phyloP scores from a whole-genome alignment of 352 stramenopile species.

The Globisporangium middletonii region DNA sequence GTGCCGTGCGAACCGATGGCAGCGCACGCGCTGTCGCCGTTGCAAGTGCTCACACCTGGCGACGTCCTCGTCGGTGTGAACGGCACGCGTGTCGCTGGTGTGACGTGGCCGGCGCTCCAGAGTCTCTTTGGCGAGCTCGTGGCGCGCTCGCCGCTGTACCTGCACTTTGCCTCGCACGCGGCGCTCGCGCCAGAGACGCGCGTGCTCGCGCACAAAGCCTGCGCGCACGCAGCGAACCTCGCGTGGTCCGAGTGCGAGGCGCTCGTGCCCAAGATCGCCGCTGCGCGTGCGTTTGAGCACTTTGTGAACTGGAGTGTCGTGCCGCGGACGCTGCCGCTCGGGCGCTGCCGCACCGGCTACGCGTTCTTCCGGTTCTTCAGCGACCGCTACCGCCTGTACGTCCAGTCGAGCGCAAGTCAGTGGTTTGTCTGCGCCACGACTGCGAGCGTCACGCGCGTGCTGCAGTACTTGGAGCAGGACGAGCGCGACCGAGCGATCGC shows the following conservation, averaged over 20 bases:
- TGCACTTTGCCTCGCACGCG: conserved; percentile 38
- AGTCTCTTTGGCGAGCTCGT: conserved; percentile 28
- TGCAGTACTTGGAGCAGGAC: conserved; percentile 52
- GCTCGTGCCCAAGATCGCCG: conserved; percentile 40
- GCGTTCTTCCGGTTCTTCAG: conserved; percentile 64
- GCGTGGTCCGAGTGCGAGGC: conserved; percentile 57
- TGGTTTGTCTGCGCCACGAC: conserved; percentile 34
- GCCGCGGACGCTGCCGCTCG: conserved; percentile 51
- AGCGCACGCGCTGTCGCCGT: neutral
- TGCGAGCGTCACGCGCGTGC: conserved; percentile 26
- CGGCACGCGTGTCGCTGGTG: conserved; percentile 29
- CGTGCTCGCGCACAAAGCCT: conserved; percentile 50
- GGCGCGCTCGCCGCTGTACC: conserved; percentile 25
- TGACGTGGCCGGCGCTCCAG: conserved; percentile 40
- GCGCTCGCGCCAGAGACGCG: conserved; percentile 13
- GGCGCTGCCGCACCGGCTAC: conserved; percentile 44
- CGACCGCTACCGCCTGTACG: conserved; percentile 47
- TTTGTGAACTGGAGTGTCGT: conserved; percentile 58
- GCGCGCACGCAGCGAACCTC: conserved; percentile 50
- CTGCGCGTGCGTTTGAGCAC: conserved; percentile 43
- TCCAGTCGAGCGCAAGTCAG: conserved; percentile 36
- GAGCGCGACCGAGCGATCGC: conserved; percentile 20
- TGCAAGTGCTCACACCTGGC: conserved; percentile 25
- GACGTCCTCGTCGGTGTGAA: conserved; percentile 69
- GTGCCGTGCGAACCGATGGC: conserved; percentile 26